Base-by-base conservation (phyloP, 441 rosid species). In the Breynia disticha region DNA sequence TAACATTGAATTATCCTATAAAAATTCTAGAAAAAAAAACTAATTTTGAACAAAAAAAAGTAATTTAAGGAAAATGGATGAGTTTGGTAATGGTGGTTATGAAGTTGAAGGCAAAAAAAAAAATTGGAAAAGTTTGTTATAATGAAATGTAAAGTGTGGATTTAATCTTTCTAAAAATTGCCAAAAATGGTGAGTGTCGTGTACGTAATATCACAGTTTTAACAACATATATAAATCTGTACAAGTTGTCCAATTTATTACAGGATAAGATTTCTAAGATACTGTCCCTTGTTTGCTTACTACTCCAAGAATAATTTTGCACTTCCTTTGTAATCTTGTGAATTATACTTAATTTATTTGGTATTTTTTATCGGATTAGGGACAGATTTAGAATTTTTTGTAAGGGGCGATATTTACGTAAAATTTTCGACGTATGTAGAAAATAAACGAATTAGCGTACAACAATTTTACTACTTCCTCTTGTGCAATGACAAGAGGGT, bases 121-220 rank as follows among this genome's bases (percentile, higher is more conserved):
- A 39, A 39, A 39, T 9, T 39, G 43, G 43, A 39, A 4, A 14
- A 3, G 2, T 9, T 39, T 10, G 15, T 16, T 28, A 21, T 52
- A 46, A 9, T 43, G 54, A 21, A 48, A 35, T 28, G 35, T 37
- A 12, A 63, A 50, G 12, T 7, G 19, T 7, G 11, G 1, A 9
- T 4, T 16, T 3, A 9, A 28, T 1, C 12, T 19, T 57, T 50
- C 46, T 43, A 4, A 60, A 65, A 62, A 52, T 56, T 57, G 64
- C 43, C 6, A 24, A 58, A 72, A 60, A 52, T 3, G 11, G 43
- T 52, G 55, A 76, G 72, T 76, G 67, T 64, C 71, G 76, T 61
- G 63, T 59, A 73, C 68, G 76, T 62, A 62, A 73, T 70, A 61
- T 48, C 43, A 39, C 12, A 2, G 32, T 24, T 2, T 24, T 24